Evolutionary conservation across 768 basidiomycete genomes (phyloP).

Genomic region (Auriculariales sp.): DNA sequence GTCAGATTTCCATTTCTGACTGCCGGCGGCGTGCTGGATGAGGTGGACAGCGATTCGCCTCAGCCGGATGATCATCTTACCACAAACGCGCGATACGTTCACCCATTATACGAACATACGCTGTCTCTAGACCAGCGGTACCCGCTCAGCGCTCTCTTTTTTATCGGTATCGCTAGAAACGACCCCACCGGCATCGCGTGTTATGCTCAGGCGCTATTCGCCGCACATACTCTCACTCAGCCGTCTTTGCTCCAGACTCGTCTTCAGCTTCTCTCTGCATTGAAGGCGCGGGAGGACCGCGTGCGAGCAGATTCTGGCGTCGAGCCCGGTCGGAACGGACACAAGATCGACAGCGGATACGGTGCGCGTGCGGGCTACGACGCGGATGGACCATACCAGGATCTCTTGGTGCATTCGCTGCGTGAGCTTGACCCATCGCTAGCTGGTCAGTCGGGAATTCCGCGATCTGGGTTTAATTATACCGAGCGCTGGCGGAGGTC

Average conservation of each 20-base stretch:
- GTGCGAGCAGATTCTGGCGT: slow-evolving; percentile 25
- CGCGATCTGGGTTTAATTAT: background rate
- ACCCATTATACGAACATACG: slow-evolving; percentile 38
- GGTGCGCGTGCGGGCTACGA: background rate
- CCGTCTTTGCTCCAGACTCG: slow-evolving; percentile 26
- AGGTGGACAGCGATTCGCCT: background rate
- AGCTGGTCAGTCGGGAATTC: background rate
- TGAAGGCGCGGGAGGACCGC: slow-evolving; percentile 26
- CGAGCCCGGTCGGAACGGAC: slow-evolving; percentile 36
- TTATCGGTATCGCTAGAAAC: slow-evolving; percentile 36
- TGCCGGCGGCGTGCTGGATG: slow-evolving; percentile 6
- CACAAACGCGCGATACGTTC: slow-evolving; percentile 38
- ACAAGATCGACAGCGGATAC: slow-evolving; percentile 11
- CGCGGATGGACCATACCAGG: background rate
- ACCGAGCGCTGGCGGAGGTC: background rate
- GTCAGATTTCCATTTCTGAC: slow-evolving; percentile 34
- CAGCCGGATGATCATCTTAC: slow-evolving; percentile 20
- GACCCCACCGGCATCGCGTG: slow-evolving; percentile 35
- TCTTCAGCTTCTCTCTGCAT: slow-evolving; percentile 22
- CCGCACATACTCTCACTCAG: slow-evolving; percentile 29
- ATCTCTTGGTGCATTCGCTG: background rate
- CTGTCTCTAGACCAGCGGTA: slow-evolving; percentile 33
- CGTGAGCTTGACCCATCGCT: background rate
- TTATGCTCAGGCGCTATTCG: slow-evolving; percentile 34
- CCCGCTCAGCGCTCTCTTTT: slow-evolving; percentile 37